Evolutionary conservation across 108 stramenopile species (phyloP), one percentile per base, ranked within the genome.

Genomic region (Cylindrotheca fusiformis): DNA sequence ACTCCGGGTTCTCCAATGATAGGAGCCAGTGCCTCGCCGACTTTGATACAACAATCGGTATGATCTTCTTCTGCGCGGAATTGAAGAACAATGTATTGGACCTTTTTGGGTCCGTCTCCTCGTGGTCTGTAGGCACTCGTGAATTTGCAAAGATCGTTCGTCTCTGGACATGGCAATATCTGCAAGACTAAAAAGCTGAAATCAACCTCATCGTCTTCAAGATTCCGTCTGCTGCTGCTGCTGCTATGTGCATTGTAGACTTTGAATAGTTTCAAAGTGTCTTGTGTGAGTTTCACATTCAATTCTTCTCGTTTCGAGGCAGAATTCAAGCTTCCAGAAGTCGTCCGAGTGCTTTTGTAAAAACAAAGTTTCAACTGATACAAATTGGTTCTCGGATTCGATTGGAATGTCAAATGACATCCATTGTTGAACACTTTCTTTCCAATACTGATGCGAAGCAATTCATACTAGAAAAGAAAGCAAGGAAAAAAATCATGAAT

Each of bases 361-460:
- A 60, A 61, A 21, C 28, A 58, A 8, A 75, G 79, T 6, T 52
- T n/a, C 32, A 45, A 53, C 2, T 68, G 36, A 14, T 41, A 10
- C n/a, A n/a, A n/a, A 41, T 41, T 41, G 36, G 10, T 6, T 10
- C 36, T 6, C 36, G 36, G 58, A 1, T 62, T 61, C 4, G 65
- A 33, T 23, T 87, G 75, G 23, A 78, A 65, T 2, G 46, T 57
- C 32, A 79, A 33, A 14, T 20, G 24, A 52, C 81, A 82, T 30
- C 72, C 71, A 20, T 49, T 52, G 44, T 41, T 57, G 23, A 63
- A 65, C 8, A 84, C 68, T 61, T 73, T 71, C 21, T 75, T 67
- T 19, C 78, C 81, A 5, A 87, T 60, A 36, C 77, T 68, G 44
- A 87, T 75, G 12, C 86, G 79, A 44, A 55, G 76, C 12, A 78